Base-by-base conservation (phyloP, 208 protist genomes). In the Acanthamoeba polyphaga region DNA sequence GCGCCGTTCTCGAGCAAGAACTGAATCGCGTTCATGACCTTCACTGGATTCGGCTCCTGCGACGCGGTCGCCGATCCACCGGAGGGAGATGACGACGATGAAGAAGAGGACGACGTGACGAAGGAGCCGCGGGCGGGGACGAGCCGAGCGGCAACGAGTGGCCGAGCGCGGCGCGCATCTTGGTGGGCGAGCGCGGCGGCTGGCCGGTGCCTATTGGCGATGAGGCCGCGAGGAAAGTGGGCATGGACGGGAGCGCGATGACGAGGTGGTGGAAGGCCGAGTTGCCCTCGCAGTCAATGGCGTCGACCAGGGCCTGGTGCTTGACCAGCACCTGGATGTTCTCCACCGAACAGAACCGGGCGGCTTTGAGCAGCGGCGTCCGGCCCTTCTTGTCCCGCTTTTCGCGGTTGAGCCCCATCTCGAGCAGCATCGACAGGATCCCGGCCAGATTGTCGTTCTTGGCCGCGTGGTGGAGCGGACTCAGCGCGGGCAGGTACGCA, bases 331-430 rank as follows among this genome's bases (percentile, higher is more conserved):
- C 46, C 38, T 84, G 74, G 74, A 84, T 84, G 74, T 84, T 84
- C 74, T 84, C 74, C 43, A 24, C 53, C 38, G 74, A 8, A 27
- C 74, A 84, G 74, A 55, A 55, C 38, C 74, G 74, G 12, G 74
- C 74, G 43, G 74, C 74, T 24, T 84, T 84, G 43, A 84, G 74
- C 6, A 84, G 74, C 74, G 74, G 74, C 74, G 74, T 84, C 4
- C 74, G 74, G 74, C 74, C 74, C 74, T 84, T 84, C 43, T 84
- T 84, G 46, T 84, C 74, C 27, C 74, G 74, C 74, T 84, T 84
- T 27, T 84, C 74, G 34, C 74, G 74, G 32, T 84, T 84, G 74
- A 84, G 46, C 17, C 74, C 74, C 34, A 84, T 19, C 43, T 84
- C 74, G 38, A 84, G 17, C 34, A 84, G 74, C 43, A 84, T 46